Conservation (phyloP, 202 grass and related monocot species). For the Alloteropsis angusta region DNA sequence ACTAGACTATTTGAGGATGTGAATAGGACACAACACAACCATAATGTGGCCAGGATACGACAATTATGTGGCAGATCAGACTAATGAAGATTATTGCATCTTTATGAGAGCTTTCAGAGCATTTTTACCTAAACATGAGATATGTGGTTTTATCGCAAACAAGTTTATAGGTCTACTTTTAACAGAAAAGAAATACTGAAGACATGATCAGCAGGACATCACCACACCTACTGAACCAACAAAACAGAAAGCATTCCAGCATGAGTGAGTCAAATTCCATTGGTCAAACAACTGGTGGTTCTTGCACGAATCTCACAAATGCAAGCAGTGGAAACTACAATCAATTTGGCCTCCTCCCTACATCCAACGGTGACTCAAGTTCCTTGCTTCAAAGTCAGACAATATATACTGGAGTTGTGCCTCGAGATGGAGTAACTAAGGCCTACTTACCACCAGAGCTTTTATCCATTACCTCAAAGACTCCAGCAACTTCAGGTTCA, state of each 20-base stretch:
- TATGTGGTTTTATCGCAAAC: neutral
- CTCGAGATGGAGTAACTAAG: neutral
- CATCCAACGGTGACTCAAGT: neutral
- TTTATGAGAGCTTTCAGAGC: neutral
- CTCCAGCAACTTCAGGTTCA: neutral
- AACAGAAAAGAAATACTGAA: conserved; percentile 1
- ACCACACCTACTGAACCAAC: neutral
- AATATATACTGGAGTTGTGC: neutral
- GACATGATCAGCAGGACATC: neutral
- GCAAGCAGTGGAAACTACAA: neutral
- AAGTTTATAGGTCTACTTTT: neutral
- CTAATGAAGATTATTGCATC: neutral
- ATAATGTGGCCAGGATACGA: neutral
- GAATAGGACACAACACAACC: neutral
- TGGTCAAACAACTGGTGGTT: neutral
- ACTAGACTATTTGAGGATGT: neutral
- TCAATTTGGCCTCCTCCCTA: neutral
- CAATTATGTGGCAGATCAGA: neutral
- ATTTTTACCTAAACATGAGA: neutral
- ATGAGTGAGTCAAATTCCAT: neutral
- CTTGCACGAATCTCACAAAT: neutral
- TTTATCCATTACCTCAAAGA: neutral
- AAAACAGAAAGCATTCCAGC: neutral
- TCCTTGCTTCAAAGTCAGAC: neutral
- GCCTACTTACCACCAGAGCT: neutral